Percentiles rank a stretch among this genome's conserved stretches.
Evolutionary conservation across 345 rosid genomes (phyloP).

Genomic region (Syzygium jambos): DNA sequence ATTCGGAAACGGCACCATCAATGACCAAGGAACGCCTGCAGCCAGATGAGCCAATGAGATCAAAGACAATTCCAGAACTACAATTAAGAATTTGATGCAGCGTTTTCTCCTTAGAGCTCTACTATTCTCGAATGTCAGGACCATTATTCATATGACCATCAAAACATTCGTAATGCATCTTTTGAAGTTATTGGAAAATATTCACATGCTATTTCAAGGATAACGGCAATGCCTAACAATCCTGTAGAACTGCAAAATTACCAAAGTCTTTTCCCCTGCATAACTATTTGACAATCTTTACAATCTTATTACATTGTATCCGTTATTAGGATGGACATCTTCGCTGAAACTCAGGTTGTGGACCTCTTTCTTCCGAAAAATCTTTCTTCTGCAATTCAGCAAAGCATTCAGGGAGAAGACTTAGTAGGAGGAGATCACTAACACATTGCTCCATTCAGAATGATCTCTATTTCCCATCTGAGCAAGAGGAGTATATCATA

Average conservation of each 20-base stretch:
- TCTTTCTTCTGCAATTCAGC: neutral
- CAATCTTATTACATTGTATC: neutral
- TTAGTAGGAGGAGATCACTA: neutral
- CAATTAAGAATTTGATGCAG: neutral
- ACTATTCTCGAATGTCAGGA: neutral
- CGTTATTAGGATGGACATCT: neutral
- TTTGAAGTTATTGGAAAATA: neutral
- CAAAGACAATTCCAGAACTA: neutral
- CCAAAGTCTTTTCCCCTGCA: neutral
- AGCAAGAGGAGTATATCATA: neutral
- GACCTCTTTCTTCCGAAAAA: neutral
- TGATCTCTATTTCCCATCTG: neutral
- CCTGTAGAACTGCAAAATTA: neutral
- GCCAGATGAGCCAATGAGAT: neutral
- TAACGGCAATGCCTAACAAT: neutral
- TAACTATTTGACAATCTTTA: neutral
- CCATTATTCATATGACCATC: neutral
- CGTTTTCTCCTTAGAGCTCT: neutral
- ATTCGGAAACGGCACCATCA: conserved; percentile 65
- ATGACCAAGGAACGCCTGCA: conserved; percentile 59
- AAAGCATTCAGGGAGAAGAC: neutral
- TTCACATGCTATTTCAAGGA: neutral
- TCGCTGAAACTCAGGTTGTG: neutral
- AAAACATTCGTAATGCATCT: neutral
- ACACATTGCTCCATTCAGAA: neutral